Base-by-base conservation (phyloP, 345 rosid genomes). In the Syzygium aromaticum region DNA sequence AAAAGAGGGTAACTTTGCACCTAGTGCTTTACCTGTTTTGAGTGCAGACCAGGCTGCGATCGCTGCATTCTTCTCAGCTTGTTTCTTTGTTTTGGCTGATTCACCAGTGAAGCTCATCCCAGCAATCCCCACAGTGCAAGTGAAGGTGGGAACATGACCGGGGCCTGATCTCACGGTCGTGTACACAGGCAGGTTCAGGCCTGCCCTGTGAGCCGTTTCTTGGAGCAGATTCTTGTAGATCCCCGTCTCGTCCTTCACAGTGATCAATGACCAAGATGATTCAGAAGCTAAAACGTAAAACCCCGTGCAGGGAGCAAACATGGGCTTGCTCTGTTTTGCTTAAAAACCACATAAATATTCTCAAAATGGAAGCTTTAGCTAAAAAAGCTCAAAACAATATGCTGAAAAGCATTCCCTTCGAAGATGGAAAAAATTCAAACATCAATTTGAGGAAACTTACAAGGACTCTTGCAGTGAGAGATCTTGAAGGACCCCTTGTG, bases 61-160 rank as follows among this genome's bases (percentile, higher is more conserved):
- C 61, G 98, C 99, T 52, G 99, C 98, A 92, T 97, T 97, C 92
- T 97, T 97, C 93, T 97, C 99, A 2, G 99, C 99, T 91, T 97
- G 99, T 84, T 97, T 97, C 92, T 97, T 97, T 87, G 94, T 97
- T 92, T 97, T 97, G 87, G 99, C 99, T 53, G 95, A 92, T 89
- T 96, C 98, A 53, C 99, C 99, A 0, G 95, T 96, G 91, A 97
- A 97, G 30, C 92, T 91, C 67, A 96, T 94, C 49, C 97, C 98
- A 38, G 99, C 99, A 88, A 97, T 92, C 84, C 95, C 98, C 13
- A 97, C 99, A 0, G 92, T 95, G 30, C 99, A 98, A 3, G 98
- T 96, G 89, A 97, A 97, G 88, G 96, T 96, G 51, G 99, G 99
- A 54, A 92, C 95, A 91, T 97, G 99, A 2, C 98, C 99, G 49